These are phyloP conservation scores for Erodium maritimum DNA, from an alignment of 345 rosid genomes.

Conservation along the genomic window DNA sequence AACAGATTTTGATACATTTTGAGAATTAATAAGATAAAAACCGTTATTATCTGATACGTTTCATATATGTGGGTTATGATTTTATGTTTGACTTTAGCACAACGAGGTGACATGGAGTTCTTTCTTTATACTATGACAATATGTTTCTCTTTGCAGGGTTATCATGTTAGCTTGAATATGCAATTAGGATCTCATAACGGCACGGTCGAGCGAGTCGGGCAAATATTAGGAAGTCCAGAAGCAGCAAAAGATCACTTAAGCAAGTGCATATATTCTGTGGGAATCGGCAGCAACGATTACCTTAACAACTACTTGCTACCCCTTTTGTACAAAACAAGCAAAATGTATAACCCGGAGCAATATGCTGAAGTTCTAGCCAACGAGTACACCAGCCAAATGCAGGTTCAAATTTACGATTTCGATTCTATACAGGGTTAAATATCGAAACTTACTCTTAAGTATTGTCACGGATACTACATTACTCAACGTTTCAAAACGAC, in stretches of 20 bases:
- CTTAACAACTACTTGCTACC: conserved; percentile 27
- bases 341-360: conserved; percentile 10
- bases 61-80: no score
- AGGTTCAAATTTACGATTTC: conserved; percentile 8
- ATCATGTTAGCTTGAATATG: conserved; percentile 4
- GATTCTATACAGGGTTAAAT: no score
- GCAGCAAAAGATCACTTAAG: conserved; percentile 9
- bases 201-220: not conserved
- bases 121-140: no score
- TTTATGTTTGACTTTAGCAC: no score
- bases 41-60: no score
- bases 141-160: no score
- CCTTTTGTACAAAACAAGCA: conserved; percentile 5
- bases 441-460: no score
- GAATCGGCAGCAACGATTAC: conserved; percentile 30
- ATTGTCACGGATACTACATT: no score
- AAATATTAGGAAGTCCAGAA: not conserved
- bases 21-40: no score
- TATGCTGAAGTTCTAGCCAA: conserved; percentile 12
- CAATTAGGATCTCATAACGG: conserved; percentile 9
- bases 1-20: no score
- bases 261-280: conserved; percentile 21
- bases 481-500: no score
- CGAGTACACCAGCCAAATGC: conserved; percentile 16
- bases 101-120: no score